Evolutionary conservation across 805 yeast genomes (phyloP).

Genomic region (Lipomyces sp.): DNA sequence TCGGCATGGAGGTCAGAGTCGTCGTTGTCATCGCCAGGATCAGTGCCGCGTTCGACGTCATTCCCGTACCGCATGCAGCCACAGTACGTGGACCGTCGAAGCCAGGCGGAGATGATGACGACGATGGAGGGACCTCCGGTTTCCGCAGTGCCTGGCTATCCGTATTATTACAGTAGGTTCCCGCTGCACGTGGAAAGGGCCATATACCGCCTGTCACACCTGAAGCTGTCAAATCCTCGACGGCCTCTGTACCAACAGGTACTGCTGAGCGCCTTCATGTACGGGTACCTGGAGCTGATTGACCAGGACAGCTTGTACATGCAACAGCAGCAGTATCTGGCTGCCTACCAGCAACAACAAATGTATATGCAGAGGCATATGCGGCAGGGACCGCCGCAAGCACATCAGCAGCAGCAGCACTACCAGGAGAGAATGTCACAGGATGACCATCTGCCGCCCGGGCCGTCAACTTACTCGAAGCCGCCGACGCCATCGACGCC

Average conservation of each 20-base stretch:
- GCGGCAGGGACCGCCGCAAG: conserved; percentile 14
- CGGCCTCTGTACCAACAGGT: conserved; percentile 91
- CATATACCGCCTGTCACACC: conserved; percentile 84
- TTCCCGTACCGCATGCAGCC: too few species aligned
- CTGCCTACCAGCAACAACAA: conserved; percentile 13
- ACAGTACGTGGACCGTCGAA: too few species aligned
- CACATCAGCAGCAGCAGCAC: conserved; percentile 18
- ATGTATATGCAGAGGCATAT: conserved; percentile 17
- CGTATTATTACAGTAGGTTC: conserved; percentile 50
- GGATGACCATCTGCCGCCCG: neutral
- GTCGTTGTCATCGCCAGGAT: too few species aligned
- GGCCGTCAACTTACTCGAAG: neutral
- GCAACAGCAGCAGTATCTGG: conserved; percentile 19
- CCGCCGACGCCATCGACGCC: too few species aligned
- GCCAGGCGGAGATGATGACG: too few species aligned
- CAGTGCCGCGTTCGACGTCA: too few species aligned
- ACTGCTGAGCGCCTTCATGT: conserved; percentile 91
- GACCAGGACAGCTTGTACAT: conserved; percentile 55
- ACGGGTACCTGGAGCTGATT: conserved; percentile 89
- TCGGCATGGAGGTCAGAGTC: too few species aligned
- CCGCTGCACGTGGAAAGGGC: conserved; percentile 97
- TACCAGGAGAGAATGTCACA: conserved; percentile 1
- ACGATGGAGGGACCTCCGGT: too few species aligned
- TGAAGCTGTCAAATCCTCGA: conserved; percentile 91
- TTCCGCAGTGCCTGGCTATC: too few species aligned